These are phyloP conservation scores for Petunia axillaris DNA, from an alignment of 257 asterid genomes.

Conservation along the genomic window DNA sequence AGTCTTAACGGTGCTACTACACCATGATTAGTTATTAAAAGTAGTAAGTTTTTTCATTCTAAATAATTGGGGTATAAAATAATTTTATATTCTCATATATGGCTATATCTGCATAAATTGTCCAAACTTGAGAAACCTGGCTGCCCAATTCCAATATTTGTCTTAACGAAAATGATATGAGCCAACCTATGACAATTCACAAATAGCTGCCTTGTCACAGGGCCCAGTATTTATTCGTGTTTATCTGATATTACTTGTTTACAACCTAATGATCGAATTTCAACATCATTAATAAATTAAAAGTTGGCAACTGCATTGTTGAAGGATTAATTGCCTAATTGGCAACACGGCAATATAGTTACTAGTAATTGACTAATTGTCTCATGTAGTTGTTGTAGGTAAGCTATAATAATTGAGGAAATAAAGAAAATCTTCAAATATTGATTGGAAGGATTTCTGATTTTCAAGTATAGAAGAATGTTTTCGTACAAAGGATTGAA, in stretches of 20 bases:
- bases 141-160: too few species aligned
- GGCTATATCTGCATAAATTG: too few species aligned
- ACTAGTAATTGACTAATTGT: not conserved
- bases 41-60: too few species aligned
- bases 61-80: too few species aligned
- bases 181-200: not conserved
- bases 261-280: slow-evolving; percentile 13
- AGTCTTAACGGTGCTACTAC: too few species aligned
- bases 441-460: not conserved
- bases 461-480: not conserved
- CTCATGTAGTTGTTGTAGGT: not conserved
- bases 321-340: not conserved
- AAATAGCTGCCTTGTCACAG: not conserved
- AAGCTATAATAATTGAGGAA: not conserved
- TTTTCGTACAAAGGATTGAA: slow-evolving; percentile 1
- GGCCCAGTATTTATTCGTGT: not conserved
- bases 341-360: not conserved
- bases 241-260: not conserved
- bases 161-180: too few species aligned
- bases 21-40: too few species aligned
- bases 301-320: slow-evolving; percentile 3
- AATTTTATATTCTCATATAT: too few species aligned
- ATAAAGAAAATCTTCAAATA: not conserved
- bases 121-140: too few species aligned
- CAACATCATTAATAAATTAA: not conserved